Evolutionary conservation across 495 filamentous ascomycete genomes (phyloP).

Genomic region (Talaromyces wortmannii): DNA sequence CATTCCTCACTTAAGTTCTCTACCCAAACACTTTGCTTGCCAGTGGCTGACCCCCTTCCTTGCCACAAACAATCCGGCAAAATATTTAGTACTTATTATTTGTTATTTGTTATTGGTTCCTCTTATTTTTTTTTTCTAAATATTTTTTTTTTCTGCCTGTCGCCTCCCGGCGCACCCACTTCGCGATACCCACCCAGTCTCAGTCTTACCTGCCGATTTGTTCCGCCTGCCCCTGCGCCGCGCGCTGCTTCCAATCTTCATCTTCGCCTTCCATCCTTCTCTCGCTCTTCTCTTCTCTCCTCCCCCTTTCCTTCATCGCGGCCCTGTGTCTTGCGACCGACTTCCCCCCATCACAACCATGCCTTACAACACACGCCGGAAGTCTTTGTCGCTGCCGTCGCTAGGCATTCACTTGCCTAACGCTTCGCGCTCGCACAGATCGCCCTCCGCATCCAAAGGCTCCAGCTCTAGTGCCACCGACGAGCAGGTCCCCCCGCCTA

Average conservation of each 20-base stretch:
- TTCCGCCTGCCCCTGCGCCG: slow-evolving; percentile 1
- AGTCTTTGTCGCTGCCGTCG: slow-evolving; percentile 88
- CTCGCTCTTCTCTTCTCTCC: slow-evolving; percentile 1
- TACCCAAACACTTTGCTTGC: no score
- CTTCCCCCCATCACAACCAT: slow-evolving; percentile 38
- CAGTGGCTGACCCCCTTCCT: no score
- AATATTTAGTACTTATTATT: no score
- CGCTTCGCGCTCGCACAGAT: slow-evolving; percentile 59
- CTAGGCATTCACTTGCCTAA: slow-evolving; percentile 89
- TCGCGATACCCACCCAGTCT: not conserved
- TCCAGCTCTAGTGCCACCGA: slow-evolving; percentile 35
- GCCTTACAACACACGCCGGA: slow-evolving; percentile 97
- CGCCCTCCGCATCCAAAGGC: slow-evolving; percentile 53
- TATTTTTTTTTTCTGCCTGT: not conserved
- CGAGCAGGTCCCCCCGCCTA: slow-evolving; percentile 57
- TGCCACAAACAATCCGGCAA: no score
- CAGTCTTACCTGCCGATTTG: not conserved
- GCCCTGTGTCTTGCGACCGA: not conserved
- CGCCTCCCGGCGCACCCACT: not conserved
- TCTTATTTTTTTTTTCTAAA: not conserved
- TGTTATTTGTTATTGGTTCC: no score
- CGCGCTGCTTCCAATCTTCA: not conserved
- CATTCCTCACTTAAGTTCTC: no score
- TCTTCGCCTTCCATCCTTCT: slow-evolving; percentile 1
- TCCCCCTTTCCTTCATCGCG: not conserved